Evolutionary conservation across 75 land plant genomes (phyloP).

Genomic region (Chamaecyparis obtusa): DNA sequence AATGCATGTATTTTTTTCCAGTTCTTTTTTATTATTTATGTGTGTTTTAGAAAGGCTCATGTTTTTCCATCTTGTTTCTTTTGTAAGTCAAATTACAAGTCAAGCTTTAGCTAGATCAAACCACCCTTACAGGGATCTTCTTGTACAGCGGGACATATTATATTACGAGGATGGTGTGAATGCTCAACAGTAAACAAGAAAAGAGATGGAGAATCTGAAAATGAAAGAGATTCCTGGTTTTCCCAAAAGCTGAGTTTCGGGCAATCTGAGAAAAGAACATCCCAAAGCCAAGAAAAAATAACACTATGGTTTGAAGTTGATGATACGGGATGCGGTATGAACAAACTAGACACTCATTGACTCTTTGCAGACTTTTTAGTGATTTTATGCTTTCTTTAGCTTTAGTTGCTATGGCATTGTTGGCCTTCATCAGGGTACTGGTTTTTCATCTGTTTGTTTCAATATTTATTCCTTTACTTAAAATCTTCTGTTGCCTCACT

Average conservation of each 20-base stretch:
- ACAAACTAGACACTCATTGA: neutral
- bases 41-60: neutral
- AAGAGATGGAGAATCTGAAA: conserved; percentile 10
- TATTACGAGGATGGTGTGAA: conserved; percentile 78
- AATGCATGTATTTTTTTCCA: conserved; percentile 1
- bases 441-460: neutral
- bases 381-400: neutral
- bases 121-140: neutral
- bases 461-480: neutral
- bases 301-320: conserved; percentile 82
- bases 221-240: conserved; percentile 13
- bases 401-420: neutral
- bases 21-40: neutral
- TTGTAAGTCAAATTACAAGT: neutral
- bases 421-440: neutral
- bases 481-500: neutral
- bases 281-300: conserved; percentile 31
- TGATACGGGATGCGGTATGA: conserved; percentile 83
- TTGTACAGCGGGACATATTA: conserved; percentile 63
- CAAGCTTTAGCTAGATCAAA: neutral
- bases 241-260: conserved; percentile 5
- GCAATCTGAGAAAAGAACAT: conserved; percentile 11
- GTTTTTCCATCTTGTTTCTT: neutral
- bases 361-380: neutral
- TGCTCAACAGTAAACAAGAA: conserved; percentile 11